Base-by-base conservation (phyloP, 169 alveolate species). In the Cryptosporidium sp. region DNA sequence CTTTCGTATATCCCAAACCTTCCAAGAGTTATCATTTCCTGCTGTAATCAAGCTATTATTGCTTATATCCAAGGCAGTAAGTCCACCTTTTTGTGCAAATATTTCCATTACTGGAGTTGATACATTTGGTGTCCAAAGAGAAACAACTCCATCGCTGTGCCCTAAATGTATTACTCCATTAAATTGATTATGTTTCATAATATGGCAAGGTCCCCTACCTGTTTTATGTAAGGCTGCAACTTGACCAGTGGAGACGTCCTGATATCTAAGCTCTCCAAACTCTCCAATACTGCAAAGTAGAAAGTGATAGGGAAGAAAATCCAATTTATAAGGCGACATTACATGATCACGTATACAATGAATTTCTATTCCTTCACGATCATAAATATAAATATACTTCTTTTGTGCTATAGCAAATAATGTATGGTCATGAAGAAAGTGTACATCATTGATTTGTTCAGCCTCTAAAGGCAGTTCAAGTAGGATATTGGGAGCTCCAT, bases 81-180 rank as follows among this genome's bases (percentile, higher is more conserved):
- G 91, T 23, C 95, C 94, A 16, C 96, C 95, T 61, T 95, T 94
- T 87, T 96, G 98, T 45, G 95, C 93, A 29, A 95, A 91, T 42
- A 95, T 87, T 58, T 92, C 92, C 39, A 94, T 94, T 16, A 94
- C 94, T 21, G 97, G 95, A 42, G 94, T 95, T 12, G 95, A 93
- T 91, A 95, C 94, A 91, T 97, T 98, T n/a, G 99, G 99, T 8
- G 98, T 92, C 97, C 98, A 97, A 92, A 98, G 94, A 33, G 98
- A 92, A 0, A 98, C 98, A 21, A 93, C 94, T 16, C 99, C 99
- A 84, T 94, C 95, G 33, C 92, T 93, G 86, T 98, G 99, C 0
- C 99, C 99, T 52, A 96, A 92, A 72, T 94, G 94, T 37, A 97
- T 93, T 7, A 97, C 96, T 21, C 97, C 99, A 94, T 97, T 97